Conservation (phyloP, 805 yeast genomes). For the Candida quercuum region DNA sequence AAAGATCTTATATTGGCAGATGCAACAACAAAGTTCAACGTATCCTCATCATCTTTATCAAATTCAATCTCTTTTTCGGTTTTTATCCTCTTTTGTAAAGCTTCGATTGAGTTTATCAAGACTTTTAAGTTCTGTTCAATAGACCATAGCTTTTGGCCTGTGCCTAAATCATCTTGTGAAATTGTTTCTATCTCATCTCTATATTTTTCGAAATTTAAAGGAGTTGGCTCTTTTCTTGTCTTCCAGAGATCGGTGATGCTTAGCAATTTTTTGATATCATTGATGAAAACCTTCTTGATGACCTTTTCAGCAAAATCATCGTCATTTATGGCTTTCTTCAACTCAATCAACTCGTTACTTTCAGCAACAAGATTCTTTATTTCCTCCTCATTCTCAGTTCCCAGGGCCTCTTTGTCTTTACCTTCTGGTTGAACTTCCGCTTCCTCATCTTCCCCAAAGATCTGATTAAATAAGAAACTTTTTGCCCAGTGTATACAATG, state of each 20-base stretch:
- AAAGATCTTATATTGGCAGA: conserved; percentile 74
- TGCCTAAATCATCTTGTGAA: conserved; percentile 19
- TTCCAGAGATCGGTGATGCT: conserved; percentile 75
- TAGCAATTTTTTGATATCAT: conserved; percentile 73
- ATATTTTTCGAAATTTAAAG: conserved; percentile 37
- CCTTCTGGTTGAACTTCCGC: conserved; percentile 23
- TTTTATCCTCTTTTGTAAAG: conserved; percentile 44
- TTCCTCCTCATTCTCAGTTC: conserved; percentile 61
- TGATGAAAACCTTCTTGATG: conserved; percentile 53
- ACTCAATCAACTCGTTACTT: conserved; percentile 54
- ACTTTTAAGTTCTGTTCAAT: conserved; percentile 57
- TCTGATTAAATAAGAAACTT: conserved; percentile 75
- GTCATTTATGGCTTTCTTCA: conserved; percentile 34
- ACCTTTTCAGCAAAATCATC: conserved; percentile 37
- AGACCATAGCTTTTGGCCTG: conserved; percentile 48
- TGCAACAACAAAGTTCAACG: conserved; percentile 81
- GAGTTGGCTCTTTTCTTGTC: conserved; percentile 60
- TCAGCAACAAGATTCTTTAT: conserved; percentile 61
- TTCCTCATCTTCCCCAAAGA: conserved; percentile 54
- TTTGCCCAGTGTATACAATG: conserved; percentile 99
- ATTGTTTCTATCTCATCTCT: conserved; percentile 14
- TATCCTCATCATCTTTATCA: conserved; percentile 94
- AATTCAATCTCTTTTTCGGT: conserved; percentile 47
- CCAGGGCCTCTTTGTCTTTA: conserved; percentile 39
- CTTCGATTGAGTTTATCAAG: conserved; percentile 42